Evolutionary conservation across 768 basidiomycete genomes (phyloP).

Genomic region (Mycena rosella): DNA sequence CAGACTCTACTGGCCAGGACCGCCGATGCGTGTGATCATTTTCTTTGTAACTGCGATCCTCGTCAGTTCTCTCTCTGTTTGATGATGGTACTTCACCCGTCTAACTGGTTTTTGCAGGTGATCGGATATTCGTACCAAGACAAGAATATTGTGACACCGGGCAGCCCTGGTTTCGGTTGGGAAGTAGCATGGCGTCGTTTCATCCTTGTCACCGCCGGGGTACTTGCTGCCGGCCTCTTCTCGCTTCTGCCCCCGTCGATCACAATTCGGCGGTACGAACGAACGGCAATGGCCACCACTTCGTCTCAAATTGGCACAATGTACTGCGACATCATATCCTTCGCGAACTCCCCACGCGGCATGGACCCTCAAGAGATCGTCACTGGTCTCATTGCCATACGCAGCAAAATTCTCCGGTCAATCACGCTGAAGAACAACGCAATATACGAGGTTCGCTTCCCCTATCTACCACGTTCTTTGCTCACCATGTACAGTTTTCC

Average conservation of each 20-base stretch:
- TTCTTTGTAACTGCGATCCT: conserved; percentile 73
- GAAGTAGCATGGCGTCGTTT: conserved; percentile 83
- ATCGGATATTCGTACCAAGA: conserved; percentile 83
- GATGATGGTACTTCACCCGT: not conserved
- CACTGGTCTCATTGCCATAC: conserved; percentile 77
- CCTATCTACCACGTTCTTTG: not conserved
- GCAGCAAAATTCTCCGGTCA: conserved; percentile 78
- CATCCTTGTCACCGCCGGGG: conserved; percentile 77
- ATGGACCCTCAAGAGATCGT: conserved; percentile 68
- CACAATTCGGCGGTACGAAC: conserved; percentile 81
- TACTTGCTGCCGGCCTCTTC: conserved; percentile 80
- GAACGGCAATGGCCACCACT: conserved; percentile 76
- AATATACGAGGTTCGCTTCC: conserved; percentile 68
- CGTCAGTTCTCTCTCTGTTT: conserved; percentile 55
- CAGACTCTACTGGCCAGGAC: conserved; percentile 80
- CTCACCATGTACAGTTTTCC: conserved; percentile 67
- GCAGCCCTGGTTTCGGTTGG: conserved; percentile 70
- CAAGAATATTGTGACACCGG: conserved; percentile 58
- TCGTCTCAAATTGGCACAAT: conserved; percentile 75
- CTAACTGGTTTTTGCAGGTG: conserved; percentile 55
- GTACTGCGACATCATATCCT: conserved; percentile 83
- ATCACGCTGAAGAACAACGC: conserved; percentile 68
- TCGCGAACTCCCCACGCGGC: conserved; percentile 68
- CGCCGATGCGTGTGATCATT: conserved; percentile 79
- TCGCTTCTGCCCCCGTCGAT: conserved; percentile 82